Base-by-base conservation (phyloP, 352 stramenopile genomes). In the Phytophthora colocasiae region DNA sequence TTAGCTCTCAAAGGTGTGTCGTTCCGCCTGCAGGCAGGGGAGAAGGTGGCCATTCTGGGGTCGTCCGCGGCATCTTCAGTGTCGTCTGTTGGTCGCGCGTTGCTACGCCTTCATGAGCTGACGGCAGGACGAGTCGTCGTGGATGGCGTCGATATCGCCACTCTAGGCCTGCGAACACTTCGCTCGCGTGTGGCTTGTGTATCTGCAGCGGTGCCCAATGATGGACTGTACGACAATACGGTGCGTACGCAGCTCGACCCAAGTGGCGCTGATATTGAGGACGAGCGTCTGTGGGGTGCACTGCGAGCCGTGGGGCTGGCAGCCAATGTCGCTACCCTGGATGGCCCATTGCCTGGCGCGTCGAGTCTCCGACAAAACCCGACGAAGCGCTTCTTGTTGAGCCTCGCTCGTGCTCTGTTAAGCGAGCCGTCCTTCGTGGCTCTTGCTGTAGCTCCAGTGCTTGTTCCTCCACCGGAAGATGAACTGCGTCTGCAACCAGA, bases 351-450 rank as follows among this genome's bases (percentile, higher is more conserved):
- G 97, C 17, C 75, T 83, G 49, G 77, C 78, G 40, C 58, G 55
- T 27, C 81, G 98, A 10, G 81, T 92, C 51, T 97, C 98, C 60
- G 92, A 88, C 52, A 97, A 93, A 49, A 83, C 74, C 34, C 99
- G 98, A 77, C 96, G 5, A 93, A 99, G 76, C 80, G 97, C 0
- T 97, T 99, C 73, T 80, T 99, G 24, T 69, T 99, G n/a, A 99
- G 96, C 67, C 83, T 99, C 59, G 98, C 91, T 44, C 83, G 98
- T 52, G 97, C 97, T 12, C 70, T 99, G 56, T 73, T 99, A 6
- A 82, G 80, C 5, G 85, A 98, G 51, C 86, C 96, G n/a, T 70
- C 71, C 34, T 58, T 90, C 12, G 83, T 99, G 12, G 84, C 98
- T 4, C 66, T 98, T 67, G 92, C 66, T 19, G 45, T 80, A 29